Evolutionary conservation across 345 rosid species (phyloP).

Genomic region (Camelina neglecta): DNA sequence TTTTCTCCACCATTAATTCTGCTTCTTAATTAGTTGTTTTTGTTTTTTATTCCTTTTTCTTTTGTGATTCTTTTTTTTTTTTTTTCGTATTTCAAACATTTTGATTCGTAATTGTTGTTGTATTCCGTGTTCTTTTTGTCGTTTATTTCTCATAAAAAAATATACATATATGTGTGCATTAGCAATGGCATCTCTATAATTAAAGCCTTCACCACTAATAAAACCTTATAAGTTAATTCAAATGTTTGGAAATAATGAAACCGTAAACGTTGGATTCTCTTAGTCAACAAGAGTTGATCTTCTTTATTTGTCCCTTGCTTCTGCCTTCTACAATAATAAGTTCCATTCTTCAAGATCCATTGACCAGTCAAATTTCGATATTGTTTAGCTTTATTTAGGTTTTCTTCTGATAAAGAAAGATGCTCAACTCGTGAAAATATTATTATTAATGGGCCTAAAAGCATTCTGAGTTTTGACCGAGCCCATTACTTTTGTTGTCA

Average conservation of each 20-base stretch:
- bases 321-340: neutral
- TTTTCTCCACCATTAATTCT: conserved; percentile 54
- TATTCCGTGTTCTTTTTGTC: neutral
- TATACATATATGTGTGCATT: neutral
- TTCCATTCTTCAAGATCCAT: neutral
- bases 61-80: conserved; percentile 13
- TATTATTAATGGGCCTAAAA: too few species aligned
- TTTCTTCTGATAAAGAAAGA: too few species aligned
- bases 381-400: neutral
- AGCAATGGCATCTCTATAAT: too few species aligned
- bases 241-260: neutral
- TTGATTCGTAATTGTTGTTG: conserved; percentile 18
- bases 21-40: neutral
- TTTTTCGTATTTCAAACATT: neutral
- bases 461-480: too few species aligned
- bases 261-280: conserved; percentile 23
- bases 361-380: conserved; percentile 25
- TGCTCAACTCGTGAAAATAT: too few species aligned
- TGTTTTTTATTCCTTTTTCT: neutral
- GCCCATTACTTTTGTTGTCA: too few species aligned
- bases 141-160: neutral
- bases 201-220: too few species aligned
- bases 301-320: conserved; percentile 8
- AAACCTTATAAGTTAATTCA: neutral
- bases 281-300: conserved; percentile 29